Base-by-base conservation (phyloP, 441 rosid genomes). In the Heliophila coronopifolia region DNA sequence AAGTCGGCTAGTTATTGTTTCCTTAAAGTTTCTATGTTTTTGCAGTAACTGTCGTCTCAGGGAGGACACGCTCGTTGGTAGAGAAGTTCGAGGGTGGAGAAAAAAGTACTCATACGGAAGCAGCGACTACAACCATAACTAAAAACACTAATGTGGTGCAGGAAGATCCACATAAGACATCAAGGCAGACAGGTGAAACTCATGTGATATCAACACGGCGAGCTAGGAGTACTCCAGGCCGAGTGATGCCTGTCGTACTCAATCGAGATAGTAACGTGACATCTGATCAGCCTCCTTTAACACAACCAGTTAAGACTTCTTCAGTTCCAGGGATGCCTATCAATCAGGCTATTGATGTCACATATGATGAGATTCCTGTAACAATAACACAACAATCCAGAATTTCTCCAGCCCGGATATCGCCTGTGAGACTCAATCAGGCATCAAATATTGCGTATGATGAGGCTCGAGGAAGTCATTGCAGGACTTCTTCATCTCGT, bases 71-170 rank as follows among this genome's bases (percentile, higher is more conserved):
- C 40, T 51, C 81, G 27, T 77, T 88, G 54, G 99, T 92, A 26
- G 99, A 88, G 80, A 83, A 61, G 74, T 92, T 92, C 71, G 99
- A 92, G 70, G 81, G 79, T 62, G 80, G 79, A 57, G 93, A 91
- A 47, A 74, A 50, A 58, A 37, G 40, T 14, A 66, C 47, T 50
- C 32, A 35, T 52, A 52, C 38, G 7, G 70, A 57, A 51, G 70
- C 54, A 44, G 55, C 49, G 23, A 45, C 24, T 65, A 3, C 45
- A 12, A 39, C 31, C 30, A 34, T 49, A 38, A 12, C 28, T 37
- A 55, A 50, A 13, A 57, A 12, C 34, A 58, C 15, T 30, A 37
- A 23, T 23, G 32, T 6, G 4, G 69, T 16, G 54, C 42, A 50
- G 15, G 59, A 65, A 65, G 43, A 50, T 41, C 42, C 42, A 13